Evolutionary conservation across 371 early-diverging fungal species (phyloP).

Genomic region (Blastocladiella emersonii): DNA sequence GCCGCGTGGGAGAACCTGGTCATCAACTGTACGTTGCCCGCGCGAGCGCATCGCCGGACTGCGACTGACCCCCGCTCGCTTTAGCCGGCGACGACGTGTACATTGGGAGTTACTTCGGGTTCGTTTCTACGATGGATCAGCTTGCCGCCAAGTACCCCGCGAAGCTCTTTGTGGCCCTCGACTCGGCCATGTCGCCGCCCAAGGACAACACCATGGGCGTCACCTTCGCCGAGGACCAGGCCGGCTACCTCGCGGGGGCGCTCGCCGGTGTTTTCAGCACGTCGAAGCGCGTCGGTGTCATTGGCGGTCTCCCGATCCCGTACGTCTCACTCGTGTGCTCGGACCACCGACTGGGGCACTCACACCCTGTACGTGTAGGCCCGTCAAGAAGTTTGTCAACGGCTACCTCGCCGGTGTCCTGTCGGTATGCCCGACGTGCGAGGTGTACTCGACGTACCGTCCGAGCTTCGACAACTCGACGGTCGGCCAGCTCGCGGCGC

Average conservation of each 20-base stretch:
- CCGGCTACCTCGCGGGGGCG: constrained; percentile 11
- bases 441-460: background rate
- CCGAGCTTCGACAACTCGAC: background rate
- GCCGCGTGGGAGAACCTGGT: too few species aligned
- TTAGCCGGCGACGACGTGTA: too few species aligned
- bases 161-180: background rate
- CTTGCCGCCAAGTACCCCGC: background rate
- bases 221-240: constrained; percentile 9
- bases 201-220: background rate
- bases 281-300: background rate
- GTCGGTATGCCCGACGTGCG: background rate
- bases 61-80: too few species aligned
- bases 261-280: constrained; percentile 8
- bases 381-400: constrained; percentile 4
- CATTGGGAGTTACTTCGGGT: too few species aligned
- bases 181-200: background rate
- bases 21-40: too few species aligned
- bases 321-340: background rate
- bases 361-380: background rate
- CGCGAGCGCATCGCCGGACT: too few species aligned
- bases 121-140: too few species aligned
- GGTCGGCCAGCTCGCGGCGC: background rate
- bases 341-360: too few species aligned
- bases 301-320: constrained; percentile 8
- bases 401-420: constrained; percentile 8